A percentile compares a stretch with the other conserved stretches of the same genome.
Conservation (phyloP, 192 early-diverging fungal genomes). For the Linnemannia schmuckeri region DNA sequence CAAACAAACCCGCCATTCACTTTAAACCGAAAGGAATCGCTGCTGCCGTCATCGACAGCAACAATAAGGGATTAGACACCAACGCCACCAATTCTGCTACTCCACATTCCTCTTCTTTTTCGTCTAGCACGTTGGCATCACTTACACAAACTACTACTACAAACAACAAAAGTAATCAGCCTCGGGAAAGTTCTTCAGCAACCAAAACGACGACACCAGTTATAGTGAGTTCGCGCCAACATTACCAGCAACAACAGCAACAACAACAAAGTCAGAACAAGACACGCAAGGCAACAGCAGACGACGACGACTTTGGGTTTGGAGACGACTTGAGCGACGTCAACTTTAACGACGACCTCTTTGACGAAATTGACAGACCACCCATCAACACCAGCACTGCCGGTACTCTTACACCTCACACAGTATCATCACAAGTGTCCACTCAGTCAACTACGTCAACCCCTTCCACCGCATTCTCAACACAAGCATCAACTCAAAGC, state of each 20-base stretch:
- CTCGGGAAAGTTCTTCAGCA: background rate
- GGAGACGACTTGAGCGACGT: slow-evolving; percentile 39
- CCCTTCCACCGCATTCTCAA: background rate
- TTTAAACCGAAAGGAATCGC: slow-evolving; percentile 44
- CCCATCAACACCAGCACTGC: background rate
- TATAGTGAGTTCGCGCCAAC: slow-evolving; percentile 26
- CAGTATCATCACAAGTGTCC: background rate
- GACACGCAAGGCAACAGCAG: background rate
- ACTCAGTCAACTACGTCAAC: background rate
- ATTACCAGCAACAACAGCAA: background rate
- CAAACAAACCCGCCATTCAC: slow-evolving; percentile 25
- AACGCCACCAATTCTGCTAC: slow-evolving; percentile 38
- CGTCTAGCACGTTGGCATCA: background rate
- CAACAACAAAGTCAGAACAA: background rate
- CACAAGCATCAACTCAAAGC: background rate
- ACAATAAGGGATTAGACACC: background rate
- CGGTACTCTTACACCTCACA: background rate
- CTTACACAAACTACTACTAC: background rate
- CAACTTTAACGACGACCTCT: slow-evolving; percentile 38
- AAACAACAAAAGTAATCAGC: background rate
- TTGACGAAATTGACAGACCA: slow-evolving; percentile 13
- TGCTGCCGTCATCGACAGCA: background rate
- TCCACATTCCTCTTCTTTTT: background rate
- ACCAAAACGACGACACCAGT: background rate
- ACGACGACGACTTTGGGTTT: slow-evolving; percentile 49